Evolutionary conservation across 2,329 filamentous ascomycete genomes (phyloP).

Genomic region (Apiospora saccharicola): DNA sequence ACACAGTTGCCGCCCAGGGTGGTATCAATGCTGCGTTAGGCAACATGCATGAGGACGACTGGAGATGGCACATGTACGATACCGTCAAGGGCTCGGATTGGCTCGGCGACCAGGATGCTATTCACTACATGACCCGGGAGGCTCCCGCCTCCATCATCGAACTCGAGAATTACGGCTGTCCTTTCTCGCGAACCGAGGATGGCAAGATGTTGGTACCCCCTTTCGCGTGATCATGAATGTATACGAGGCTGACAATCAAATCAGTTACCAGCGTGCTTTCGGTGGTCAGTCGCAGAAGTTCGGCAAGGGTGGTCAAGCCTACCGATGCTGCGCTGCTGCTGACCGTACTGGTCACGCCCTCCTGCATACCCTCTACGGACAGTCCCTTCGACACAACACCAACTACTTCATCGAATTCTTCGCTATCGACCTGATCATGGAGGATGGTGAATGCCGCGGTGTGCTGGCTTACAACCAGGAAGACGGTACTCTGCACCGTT

Average conservation of each 20-base stretch:
- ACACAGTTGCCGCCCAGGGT: slow-evolving; percentile 83
- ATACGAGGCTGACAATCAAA: slow-evolving; percentile 35
- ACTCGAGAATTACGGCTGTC: slow-evolving; percentile 96
- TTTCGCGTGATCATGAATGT: background rate
- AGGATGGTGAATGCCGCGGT: slow-evolving; percentile 95
- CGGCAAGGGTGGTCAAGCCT: slow-evolving; percentile 97
- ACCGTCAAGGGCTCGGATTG: slow-evolving; percentile 98
- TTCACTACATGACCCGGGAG: slow-evolving; percentile 98
- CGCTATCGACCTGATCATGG: slow-evolving; percentile 95
- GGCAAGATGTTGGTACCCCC: slow-evolving; percentile 78
- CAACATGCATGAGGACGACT: slow-evolving; percentile 98
- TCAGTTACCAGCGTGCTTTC: slow-evolving; percentile 94
- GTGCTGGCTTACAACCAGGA: slow-evolving; percentile 98
- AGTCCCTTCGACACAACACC: slow-evolving; percentile 96
- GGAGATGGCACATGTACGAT: slow-evolving; percentile 99
- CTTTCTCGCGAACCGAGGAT: slow-evolving; percentile 95
- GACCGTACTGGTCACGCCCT: slow-evolving; percentile 97
- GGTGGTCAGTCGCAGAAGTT: slow-evolving; percentile 96
- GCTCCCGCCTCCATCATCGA: slow-evolving; percentile 91
- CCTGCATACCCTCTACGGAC: slow-evolving; percentile 97
- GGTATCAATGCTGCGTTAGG: slow-evolving; percentile 89
- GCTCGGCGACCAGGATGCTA: slow-evolving; percentile 96
- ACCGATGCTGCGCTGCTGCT: slow-evolving; percentile 94
- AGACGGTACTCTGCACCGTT: slow-evolving; percentile 95
- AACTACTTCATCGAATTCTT: slow-evolving; percentile 99